These are phyloP conservation scores for Myxozyma udenii DNA, from an alignment of 805 yeast genomes.

Conservation along the genomic window DNA sequence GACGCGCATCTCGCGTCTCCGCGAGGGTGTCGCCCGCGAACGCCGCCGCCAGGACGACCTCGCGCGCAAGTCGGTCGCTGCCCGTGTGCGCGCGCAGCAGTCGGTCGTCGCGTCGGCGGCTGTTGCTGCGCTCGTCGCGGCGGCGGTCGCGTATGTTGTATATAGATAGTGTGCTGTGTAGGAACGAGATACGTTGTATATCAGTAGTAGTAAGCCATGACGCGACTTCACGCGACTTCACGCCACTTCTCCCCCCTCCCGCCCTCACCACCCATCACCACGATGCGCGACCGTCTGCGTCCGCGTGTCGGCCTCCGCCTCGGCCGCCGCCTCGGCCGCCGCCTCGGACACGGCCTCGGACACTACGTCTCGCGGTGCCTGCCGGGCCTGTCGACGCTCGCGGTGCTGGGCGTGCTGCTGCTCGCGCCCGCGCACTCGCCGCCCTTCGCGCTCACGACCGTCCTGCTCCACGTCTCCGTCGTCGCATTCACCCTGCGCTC, in stretches of 20 bases:
- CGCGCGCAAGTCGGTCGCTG: conserved; percentile 5
- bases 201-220: too few species aligned
- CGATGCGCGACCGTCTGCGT: neutral
- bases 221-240: neutral
- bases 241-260: neutral
- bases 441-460: conserved; percentile 10
- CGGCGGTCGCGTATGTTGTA: neutral
- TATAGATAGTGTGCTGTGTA: neutral
- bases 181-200: too few species aligned
- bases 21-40: conserved; percentile 4
- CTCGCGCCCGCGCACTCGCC: neutral
- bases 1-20: conserved; percentile 1
- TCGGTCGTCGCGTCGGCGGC: neutral
- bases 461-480: conserved; percentile 17
- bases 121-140: neutral
- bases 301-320: conserved; percentile 13
- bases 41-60: conserved; percentile 8
- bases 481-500: conserved; percentile 23
- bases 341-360: neutral
- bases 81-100: neutral
- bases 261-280: neutral
- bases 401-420: conserved; percentile 4
- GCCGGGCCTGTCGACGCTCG: conserved; percentile 18
- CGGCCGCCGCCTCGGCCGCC: conserved; percentile 2
- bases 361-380: conserved; percentile 5